These are phyloP conservation scores for Chlorella sorokiniana DNA, from an alignment of 139 green algal genomes.

Conservation along the genomic window DNA sequence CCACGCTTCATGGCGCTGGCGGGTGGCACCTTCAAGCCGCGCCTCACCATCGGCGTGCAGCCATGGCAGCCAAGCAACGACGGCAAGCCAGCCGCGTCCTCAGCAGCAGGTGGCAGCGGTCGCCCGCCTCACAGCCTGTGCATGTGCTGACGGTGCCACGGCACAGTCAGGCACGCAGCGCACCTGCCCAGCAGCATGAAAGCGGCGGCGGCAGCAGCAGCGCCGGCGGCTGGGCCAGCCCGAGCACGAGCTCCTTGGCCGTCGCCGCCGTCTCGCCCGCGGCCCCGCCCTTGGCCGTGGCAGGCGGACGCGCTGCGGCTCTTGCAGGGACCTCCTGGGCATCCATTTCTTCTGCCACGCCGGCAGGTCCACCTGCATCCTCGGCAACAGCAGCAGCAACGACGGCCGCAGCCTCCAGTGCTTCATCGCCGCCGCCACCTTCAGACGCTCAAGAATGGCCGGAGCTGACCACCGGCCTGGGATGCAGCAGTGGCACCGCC, in stretches of 20 bases:
- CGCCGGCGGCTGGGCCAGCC: neutral
- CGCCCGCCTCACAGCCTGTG: constrained; percentile 6
- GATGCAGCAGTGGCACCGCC: neutral
- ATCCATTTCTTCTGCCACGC: neutral
- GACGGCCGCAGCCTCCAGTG: neutral
- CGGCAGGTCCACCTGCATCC: neutral
- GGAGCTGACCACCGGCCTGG: constrained; percentile 12
- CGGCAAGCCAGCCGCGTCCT: too few relatives aligned
- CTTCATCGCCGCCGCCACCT: neutral
- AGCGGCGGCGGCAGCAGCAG: constrained; percentile 14
- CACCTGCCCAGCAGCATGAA: neutral
- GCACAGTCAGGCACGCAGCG: neutral
- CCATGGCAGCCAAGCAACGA: constrained; percentile 5
- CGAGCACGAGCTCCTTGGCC: neutral
- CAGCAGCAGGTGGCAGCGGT: neutral
- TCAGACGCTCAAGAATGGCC: constrained; percentile 43
- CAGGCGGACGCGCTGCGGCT: neutral
- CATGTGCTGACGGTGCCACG: constrained; percentile 8
- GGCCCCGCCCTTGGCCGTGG: neutral
- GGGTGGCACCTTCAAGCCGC: constrained; percentile 41
- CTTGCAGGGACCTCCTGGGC: neutral
- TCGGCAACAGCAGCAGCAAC: neutral
- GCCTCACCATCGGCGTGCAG: constrained; percentile 36
- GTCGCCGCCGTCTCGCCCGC: neutral
- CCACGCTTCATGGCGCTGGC: constrained; percentile 47